Evolutionary conservation across 768 basidiomycete genomes (phyloP), one percentile per base, ranked within the genome.

Genomic region (Mycena epipterygia): DNA sequence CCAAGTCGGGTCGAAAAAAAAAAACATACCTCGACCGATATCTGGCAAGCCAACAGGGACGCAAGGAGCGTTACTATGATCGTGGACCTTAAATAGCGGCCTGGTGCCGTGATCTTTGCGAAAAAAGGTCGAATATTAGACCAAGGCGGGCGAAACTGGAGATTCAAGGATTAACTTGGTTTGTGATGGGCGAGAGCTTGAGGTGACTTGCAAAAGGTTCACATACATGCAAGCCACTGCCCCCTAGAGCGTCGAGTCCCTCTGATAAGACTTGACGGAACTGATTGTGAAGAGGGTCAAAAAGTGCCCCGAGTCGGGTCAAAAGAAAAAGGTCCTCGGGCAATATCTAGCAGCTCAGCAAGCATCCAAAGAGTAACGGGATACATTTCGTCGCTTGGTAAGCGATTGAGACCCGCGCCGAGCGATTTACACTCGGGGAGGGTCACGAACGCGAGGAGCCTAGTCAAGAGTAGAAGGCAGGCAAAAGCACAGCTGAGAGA

Each of bases 391-490:
- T 17, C 25, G 8, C 51, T 52, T 29, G 21, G 21, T 5, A n/a
- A 46, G 13, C 17, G 30, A 32, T 23, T 46, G 29, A 32, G 30
- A 39, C n/a, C 35, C 55, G 1, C 23, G 55, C 55, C n/a, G 23
- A 57, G 55, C 37, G 55, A 57, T 57, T n/a, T 12, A 57, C 55
- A 39, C 55, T 57, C 37, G 35, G 55, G n/a, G 55, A 32, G 33
- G 55, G 55, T 35, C 23, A n/a, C n/a, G 27, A 39, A 8, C 11
- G 55, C 27, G 51, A 30, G 4, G 16, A 52, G 51, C 23, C 29
- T 14, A 14, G 21, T 2, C 30, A 21, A 3, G 5, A 30, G 21
- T 16, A 46, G 16, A 8, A 21, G n/a, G 6, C 21, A 23, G 7
- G 5, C n/a, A 46, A 23, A 21, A 6, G 44, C 30, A 21, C 12